phyloP scores from a whole-genome alignment of 495 filamentous ascomycete genomes.

The Talaromyces stipitatus region DNA sequence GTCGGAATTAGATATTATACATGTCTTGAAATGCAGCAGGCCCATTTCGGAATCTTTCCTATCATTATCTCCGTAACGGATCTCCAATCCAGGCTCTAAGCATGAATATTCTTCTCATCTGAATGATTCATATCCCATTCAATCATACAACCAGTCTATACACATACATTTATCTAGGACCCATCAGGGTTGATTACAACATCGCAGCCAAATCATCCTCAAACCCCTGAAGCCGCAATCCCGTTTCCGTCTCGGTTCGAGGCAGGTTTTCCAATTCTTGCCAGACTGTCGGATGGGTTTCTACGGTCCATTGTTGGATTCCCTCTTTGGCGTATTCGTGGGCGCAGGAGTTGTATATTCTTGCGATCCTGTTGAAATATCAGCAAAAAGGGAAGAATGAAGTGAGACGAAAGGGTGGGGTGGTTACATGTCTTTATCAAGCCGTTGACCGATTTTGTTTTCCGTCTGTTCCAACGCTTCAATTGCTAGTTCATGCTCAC shows the following conservation, averaged over 20 bases:
- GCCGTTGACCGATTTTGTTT: constrained; percentile 51
- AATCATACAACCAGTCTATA: neutral
- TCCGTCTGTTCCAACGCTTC: constrained; percentile 58
- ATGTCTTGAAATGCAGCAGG: too few species aligned
- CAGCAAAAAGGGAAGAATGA: neutral
- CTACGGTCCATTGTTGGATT: constrained; percentile 63
- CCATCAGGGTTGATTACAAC: neutral
- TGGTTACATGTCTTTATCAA: constrained; percentile 62
- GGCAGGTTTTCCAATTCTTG: constrained; percentile 36
- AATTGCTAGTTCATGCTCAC: constrained; percentile 56
- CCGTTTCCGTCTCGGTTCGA: constrained; percentile 32
- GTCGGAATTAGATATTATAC: neutral
- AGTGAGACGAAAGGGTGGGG: neutral
- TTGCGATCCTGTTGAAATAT: constrained; percentile 48
- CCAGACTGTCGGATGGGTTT: constrained; percentile 63
- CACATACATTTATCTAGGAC: neutral
- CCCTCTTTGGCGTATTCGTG: constrained; percentile 51
- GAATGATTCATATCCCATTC: too few species aligned
- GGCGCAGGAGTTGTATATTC: constrained; percentile 64
- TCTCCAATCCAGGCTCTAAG: too few species aligned
- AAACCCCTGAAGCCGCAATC: constrained; percentile 27
- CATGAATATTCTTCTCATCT: too few species aligned
- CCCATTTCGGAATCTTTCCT: too few species aligned
- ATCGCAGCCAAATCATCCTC: constrained; percentile 8
- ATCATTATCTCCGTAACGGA: too few species aligned